Percentiles rank a stretch among this genome's conserved stretches.
Evolutionary conservation across 805 yeast species (phyloP).

Genomic region (Trichomonascus vanleenenianus): DNA sequence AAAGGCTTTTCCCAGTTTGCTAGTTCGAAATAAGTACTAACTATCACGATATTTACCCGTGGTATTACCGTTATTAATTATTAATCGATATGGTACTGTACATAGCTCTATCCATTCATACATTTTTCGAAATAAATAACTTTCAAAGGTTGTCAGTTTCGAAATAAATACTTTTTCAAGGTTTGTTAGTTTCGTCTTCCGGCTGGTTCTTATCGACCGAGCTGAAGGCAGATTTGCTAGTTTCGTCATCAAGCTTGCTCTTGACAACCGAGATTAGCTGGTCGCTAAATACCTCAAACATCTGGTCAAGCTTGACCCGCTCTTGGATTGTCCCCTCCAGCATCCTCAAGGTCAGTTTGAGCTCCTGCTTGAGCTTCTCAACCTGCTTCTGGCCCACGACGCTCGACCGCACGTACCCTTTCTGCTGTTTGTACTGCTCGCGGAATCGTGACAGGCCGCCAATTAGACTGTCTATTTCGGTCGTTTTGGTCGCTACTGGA

Average conservation of each 20-base stretch:
- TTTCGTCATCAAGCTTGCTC: neutral
- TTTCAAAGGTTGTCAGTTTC: no score
- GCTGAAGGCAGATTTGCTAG: neutral
- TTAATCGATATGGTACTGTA: no score
- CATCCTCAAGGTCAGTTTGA: slow-evolving; percentile 9
- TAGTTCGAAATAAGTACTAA: no score
- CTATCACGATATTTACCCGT: no score
- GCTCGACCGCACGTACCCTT: neutral
- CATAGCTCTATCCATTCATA: no score
- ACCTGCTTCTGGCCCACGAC: slow-evolving; percentile 7
- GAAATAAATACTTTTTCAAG: no score
- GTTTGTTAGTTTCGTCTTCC: no score
- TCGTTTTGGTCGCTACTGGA: neutral
- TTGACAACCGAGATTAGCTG: slow-evolving; percentile 12
- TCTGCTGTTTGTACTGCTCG: slow-evolving; percentile 5
- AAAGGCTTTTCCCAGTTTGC: no score
- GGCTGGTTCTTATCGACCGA: no score
- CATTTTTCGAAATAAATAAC: no score
- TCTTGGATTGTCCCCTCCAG: slow-evolving; percentile 8
- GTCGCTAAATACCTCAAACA: slow-evolving; percentile 21
- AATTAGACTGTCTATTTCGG: slow-evolving; percentile 7
- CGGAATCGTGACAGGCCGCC: slow-evolving; percentile 7
- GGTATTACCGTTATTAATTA: no score
- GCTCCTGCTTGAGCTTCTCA: slow-evolving; percentile 11
- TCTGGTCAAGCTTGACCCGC: slow-evolving; percentile 9